Conservation (phyloP, 257 asterid species). For the Scutellaria barbata region DNA sequence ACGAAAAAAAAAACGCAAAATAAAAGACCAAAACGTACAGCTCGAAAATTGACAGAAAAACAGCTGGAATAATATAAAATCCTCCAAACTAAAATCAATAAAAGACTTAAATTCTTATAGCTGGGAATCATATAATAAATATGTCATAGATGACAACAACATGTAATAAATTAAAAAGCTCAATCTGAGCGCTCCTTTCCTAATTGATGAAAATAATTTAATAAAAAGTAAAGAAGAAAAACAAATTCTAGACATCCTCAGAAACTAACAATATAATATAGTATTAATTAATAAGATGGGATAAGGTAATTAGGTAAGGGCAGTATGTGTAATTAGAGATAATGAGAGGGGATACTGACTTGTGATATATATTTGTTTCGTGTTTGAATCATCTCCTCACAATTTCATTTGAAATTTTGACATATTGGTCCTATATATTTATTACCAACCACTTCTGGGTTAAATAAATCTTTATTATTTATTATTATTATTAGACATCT, state of each 20-base stretch:
- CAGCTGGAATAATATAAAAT: no score
- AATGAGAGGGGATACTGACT: conserved; percentile 30
- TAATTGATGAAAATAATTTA: background rate
- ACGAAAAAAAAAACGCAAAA: no score
- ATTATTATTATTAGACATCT: no score
- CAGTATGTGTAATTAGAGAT: conserved; percentile 20
- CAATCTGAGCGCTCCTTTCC: conserved; percentile 20
- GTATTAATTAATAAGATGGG: conserved; percentile 34
- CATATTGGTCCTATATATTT: conserved; percentile 17
- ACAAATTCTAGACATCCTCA: background rate
- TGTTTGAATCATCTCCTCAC: conserved; percentile 63
- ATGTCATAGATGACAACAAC: conserved; percentile 43
- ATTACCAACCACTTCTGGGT: no score
- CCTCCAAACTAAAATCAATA: no score
- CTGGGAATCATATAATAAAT: background rate
- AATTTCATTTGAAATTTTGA: background rate
- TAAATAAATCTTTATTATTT: no score
- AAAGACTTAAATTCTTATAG: no score
- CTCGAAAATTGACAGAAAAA: no score
- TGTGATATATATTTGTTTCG: conserved; percentile 38
- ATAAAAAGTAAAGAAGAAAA: background rate
- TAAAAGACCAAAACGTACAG: no score
- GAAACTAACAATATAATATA: background rate
- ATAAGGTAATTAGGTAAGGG: conserved; percentile 46
- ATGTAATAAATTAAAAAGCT: background rate